These are phyloP conservation scores for Russula brevipes DNA, from an alignment of 768 basidiomycete species.

Conservation along the genomic window DNA sequence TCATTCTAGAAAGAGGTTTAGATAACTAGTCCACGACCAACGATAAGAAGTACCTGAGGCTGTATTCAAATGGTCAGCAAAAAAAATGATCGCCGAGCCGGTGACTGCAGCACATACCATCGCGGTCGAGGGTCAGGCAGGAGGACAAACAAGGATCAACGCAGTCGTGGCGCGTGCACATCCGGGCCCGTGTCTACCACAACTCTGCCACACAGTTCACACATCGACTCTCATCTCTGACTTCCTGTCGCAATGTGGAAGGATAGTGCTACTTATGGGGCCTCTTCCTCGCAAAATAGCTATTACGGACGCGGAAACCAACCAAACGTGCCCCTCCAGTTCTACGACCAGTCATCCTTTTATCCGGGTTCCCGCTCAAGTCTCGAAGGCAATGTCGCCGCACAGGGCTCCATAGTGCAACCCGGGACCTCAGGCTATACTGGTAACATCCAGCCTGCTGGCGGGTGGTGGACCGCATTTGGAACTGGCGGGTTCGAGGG, in stretches of 20 bases:
- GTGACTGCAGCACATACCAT: too few relatives aligned
- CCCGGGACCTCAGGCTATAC: slow-evolving; percentile 49
- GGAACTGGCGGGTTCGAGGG: slow-evolving; percentile 94
- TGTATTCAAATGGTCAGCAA: slow-evolving; percentile 29
- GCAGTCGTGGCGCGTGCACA: too few relatives aligned
- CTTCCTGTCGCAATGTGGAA: slow-evolving; percentile 59
- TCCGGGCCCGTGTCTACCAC: too few relatives aligned
- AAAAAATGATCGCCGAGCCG: background rate
- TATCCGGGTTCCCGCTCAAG: slow-evolving; percentile 72
- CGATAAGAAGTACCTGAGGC: slow-evolving; percentile 54
- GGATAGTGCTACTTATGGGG: slow-evolving; percentile 55
- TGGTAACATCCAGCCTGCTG: slow-evolving; percentile 67
- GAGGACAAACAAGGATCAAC: slow-evolving; percentile 1
- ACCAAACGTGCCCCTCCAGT: slow-evolving; percentile 60
- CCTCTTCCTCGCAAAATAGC: slow-evolving; percentile 52
- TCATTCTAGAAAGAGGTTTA: slow-evolving; percentile 67
- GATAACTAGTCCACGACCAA: background rate
- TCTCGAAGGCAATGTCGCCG: slow-evolving; percentile 62
- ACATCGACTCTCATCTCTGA: too few relatives aligned
- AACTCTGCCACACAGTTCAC: background rate
- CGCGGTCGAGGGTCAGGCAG: too few relatives aligned
- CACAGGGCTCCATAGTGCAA: slow-evolving; percentile 49
- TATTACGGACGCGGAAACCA: slow-evolving; percentile 49
- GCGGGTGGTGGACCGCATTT: slow-evolving; percentile 94
- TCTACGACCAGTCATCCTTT: slow-evolving; percentile 62